These are phyloP conservation scores for Coprinellus micaceus DNA, from an alignment of 768 basidiomycete species.

Conservation along the genomic window DNA sequence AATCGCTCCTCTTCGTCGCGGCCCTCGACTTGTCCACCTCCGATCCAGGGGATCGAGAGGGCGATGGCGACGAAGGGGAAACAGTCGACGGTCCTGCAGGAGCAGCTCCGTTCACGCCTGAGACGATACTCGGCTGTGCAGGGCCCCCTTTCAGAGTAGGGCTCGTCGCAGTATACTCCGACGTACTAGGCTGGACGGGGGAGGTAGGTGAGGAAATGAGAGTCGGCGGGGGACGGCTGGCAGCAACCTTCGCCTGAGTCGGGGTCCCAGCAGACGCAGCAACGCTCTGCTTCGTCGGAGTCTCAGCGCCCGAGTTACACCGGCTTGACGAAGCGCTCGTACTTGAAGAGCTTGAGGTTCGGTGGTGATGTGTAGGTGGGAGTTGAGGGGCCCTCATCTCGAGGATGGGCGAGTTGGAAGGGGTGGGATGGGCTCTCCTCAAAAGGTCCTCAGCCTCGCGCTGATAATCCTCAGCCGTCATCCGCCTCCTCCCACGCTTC, in stretches of 20 bases:
- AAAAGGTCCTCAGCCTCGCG: conserved; percentile 19
- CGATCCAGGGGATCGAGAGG: too few relatives aligned
- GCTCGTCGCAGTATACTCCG: conserved; percentile 4
- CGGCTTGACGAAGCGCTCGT: conserved; percentile 12
- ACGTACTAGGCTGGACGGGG: background rate
- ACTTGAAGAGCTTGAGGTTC: conserved; percentile 11
- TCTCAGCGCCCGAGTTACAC: background rate
- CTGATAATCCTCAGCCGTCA: conserved; percentile 12
- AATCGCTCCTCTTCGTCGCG: background rate
- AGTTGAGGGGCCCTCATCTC: conserved; percentile 24
- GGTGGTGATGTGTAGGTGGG: conserved; percentile 15
- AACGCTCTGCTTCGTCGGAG: background rate
- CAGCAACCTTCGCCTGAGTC: background rate
- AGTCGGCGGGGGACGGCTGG: background rate
- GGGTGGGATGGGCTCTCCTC: conserved; percentile 46
- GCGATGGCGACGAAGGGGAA: too few relatives aligned
- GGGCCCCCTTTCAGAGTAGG: background rate
- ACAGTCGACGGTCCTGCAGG: too few relatives aligned
- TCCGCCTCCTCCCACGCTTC: conserved; percentile 15
- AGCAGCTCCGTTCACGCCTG: too few relatives aligned
- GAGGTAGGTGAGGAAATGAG: background rate
- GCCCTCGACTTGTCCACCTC: too few relatives aligned
- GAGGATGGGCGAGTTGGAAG: conserved; percentile 54
- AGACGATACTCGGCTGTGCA: too few relatives aligned
- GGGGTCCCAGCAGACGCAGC: background rate